Base-by-base conservation (phyloP, 768 basidiomycete species). In the Pleurotus platypus region DNA sequence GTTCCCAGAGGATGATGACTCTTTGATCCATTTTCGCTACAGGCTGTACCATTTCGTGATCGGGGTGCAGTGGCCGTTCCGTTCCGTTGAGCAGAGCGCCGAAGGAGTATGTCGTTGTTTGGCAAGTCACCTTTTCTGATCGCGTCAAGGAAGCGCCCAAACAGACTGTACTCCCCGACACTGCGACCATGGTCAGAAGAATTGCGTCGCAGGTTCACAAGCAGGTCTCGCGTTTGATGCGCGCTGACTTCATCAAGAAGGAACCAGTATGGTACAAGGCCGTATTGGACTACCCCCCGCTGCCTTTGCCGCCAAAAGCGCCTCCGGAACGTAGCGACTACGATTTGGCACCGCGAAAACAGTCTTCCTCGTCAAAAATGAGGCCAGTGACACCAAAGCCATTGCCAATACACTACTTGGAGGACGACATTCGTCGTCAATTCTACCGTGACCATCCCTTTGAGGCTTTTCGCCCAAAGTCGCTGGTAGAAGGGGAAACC, bases 391-490 rank as follows among this genome's bases (percentile, higher is more conserved):
- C 75, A 46, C 71, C 75, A 26, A 72, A 72, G 24, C 87, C 89
- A 0, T 59, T 81, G 47, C 79, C 81, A 9, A 80, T 98, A 50
- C 76, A 77, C 55, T 97, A 94, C 67, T 58, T 89, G 40, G 93
- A 96, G 67, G 97, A 99, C 69, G 78, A 82, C 60, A 75, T 98
- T 57, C 85, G 97, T 37, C 78, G 84, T 55, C 91, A 92, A 69
- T 98, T 99, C 78, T 98, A 95, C 77, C 77, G 78, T 40, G 97
- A 99, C 75, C 95, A 97, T 69, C 94, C 97, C 5, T 97, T 97
- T 66, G 95, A 99, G 73, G 89, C 93, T 1, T 90, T 95, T 71
- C 79, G 95, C 43, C 85, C 93, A 1, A 77, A 78, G 7, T 85
- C 82, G 9, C 69, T 99, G 51, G 83, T 91, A 0, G 97, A 99